Percentiles rank a stretch among this genome's conserved stretches.
Evolutionary conservation across 352 stramenopile genomes (phyloP).

Genomic region (Phytophthora lateralis): DNA sequence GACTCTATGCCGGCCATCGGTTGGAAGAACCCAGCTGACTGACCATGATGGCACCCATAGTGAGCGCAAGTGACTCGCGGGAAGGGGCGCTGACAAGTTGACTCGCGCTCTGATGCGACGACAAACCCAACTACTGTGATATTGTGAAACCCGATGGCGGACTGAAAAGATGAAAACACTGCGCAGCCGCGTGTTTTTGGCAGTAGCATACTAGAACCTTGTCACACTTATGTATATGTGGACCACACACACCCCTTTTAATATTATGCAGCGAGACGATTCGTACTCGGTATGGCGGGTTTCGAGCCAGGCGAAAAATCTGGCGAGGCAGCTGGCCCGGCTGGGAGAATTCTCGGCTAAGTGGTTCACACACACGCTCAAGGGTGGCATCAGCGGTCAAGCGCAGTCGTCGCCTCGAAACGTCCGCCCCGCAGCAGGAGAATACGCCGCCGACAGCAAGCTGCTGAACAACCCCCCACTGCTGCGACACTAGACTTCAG

Average conservation of each 20-base stretch:
- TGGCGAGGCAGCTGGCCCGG: conserved; percentile 37
- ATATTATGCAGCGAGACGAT: neutral
- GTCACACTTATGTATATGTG: neutral
- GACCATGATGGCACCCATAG: conserved; percentile 22
- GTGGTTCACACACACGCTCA: conserved; percentile 9
- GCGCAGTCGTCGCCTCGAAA: conserved; percentile 22
- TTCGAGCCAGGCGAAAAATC: conserved; percentile 29
- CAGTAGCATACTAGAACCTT: neutral
- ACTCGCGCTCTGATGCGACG: conserved; percentile 34
- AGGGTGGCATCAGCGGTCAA: conserved; percentile 27
- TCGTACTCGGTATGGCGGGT: neutral
- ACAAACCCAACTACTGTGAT: neutral
- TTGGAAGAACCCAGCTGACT: conserved; percentile 16
- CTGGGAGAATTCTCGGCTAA: conserved; percentile 29
- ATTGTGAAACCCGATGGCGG: neutral
- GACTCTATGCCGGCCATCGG: conserved; percentile 16
- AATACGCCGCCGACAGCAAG: neutral
- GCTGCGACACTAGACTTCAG: conserved; percentile 1
- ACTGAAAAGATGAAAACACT: neutral
- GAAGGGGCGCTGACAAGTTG: conserved; percentile 39
- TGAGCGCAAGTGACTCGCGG: conserved; percentile 18
- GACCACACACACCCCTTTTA: neutral
- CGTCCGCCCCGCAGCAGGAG: conserved; percentile 14
- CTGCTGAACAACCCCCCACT: neutral
- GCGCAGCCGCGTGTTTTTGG: neutral